A percentile compares a stretch with the other conserved stretches of the same genome.
Evolutionary conservation across 139 green algal species (phyloP).

Genomic region (Chlorella ohadii): DNA sequence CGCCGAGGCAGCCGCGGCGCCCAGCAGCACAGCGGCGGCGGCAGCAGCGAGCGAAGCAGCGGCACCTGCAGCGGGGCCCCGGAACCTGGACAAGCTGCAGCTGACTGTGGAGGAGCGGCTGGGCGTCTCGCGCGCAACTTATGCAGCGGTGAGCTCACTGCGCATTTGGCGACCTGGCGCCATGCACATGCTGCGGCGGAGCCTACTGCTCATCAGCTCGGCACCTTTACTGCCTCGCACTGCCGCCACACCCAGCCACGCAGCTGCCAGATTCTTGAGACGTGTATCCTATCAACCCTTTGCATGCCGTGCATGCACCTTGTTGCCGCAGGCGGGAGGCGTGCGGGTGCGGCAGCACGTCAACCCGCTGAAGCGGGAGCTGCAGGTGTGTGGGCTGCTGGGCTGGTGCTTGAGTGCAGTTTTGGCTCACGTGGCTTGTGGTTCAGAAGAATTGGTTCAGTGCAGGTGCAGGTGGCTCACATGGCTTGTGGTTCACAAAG

Average conservation of each 20-base stretch:
- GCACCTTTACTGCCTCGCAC: too few relatives aligned
- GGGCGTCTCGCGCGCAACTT: slow-evolving; percentile 6
- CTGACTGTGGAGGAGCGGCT: slow-evolving; percentile 25
- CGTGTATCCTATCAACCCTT: too few relatives aligned
- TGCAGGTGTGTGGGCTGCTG: not conserved
- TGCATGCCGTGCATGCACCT: not conserved
- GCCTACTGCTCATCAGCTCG: too few relatives aligned
- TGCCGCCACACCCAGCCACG: too few relatives aligned
- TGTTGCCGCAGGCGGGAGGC: slow-evolving; percentile 32
- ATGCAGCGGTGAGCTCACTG: not conserved
- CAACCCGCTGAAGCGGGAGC: slow-evolving; percentile 73
- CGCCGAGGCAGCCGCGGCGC: not conserved
- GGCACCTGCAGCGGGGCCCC: not conserved
- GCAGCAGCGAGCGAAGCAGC: not conserved
- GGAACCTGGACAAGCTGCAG: slow-evolving; percentile 26
- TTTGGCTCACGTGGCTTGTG: too few relatives aligned
- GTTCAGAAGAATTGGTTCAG: too few relatives aligned
- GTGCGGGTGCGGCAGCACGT: slow-evolving; percentile 84
- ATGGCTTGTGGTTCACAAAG: too few relatives aligned
- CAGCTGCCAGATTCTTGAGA: too few relatives aligned
- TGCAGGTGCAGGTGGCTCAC: too few relatives aligned
- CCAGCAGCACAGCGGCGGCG: not conserved
- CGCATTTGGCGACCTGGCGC: too few relatives aligned
- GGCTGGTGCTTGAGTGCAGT: not conserved
- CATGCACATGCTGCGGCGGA: too few relatives aligned